Base-by-base conservation (phyloP, 192 early-diverging fungal genomes). In the Dimargaris cristalligena region DNA sequence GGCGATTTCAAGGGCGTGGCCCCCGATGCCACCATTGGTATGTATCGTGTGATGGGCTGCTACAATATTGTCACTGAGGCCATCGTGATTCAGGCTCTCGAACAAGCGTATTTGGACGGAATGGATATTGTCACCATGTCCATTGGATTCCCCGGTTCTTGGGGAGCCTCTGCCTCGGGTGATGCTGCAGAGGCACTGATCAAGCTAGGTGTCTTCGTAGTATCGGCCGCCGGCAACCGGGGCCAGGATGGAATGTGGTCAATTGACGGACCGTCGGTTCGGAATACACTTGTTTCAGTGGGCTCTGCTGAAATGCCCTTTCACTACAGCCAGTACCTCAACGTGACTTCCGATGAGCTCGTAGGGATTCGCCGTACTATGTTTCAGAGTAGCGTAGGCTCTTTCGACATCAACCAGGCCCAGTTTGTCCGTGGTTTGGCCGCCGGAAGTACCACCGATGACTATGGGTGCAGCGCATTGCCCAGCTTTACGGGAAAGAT, bases 161-260 rank as follows among this genome's bases (percentile, higher is more conserved):
- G 38, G 38, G 6, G 8, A 10, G 38, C 6, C 38, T 41, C 8
- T 6, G 38, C 16, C 38, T 10, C 16, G 38, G 6, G 8, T 6
- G 16, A 6, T 16, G 6, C 16, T 6, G 38, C 16, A 6, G 38
- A 41, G 8, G 65, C 59, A 2, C 34, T 86, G 4, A 62, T 67
- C 20, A 55, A 64, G 8, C 32, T 65, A 4, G 84, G 84, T 25
- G 61, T 80, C 29, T 58, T 81, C 33, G 77, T 91, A 10, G 71
- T 78, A 46, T 70, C 80, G 26, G 75, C 87, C 18, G 71, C 72
- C 34, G 91, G 91, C 18, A 94, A 94, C 73, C 75, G 82, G 32
- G 89, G 89, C 46, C 38, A 59, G 30, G 63, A 64, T 34, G 88
- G 88, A 0, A 28, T 83, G 1, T 78, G 69, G 56, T 74, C 78